These are phyloP conservation scores for Chenopodium quinoa DNA, from an alignment of 148 eudicot species.

Conservation along the genomic window DNA sequence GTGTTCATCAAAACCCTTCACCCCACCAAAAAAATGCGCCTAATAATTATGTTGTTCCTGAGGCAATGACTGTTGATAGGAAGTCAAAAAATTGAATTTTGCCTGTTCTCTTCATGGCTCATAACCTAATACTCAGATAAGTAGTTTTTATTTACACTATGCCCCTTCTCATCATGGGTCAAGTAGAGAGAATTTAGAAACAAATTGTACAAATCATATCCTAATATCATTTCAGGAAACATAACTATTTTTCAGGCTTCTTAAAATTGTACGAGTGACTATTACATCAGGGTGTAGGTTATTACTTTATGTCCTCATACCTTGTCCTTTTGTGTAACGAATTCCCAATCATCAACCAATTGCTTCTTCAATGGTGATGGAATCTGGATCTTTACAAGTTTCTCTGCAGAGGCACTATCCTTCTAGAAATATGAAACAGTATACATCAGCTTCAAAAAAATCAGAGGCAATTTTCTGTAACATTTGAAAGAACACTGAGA, in stretches of 20 bases:
- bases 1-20: not conserved
- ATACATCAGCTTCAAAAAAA: slow-evolving; percentile 23
- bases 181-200: not conserved
- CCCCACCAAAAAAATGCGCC: not conserved
- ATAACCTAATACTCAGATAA: not conserved
- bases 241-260: not conserved
- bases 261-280: not conserved
- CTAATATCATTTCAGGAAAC: not conserved
- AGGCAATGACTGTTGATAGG: too few species aligned
- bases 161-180: not conserved
- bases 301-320: slow-evolving; percentile 33
- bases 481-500: not conserved
- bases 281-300: not conserved
- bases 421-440: slow-evolving; percentile 43
- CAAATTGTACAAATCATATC: not conserved
- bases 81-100: too few species aligned
- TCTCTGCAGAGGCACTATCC: slow-evolving; percentile 60
- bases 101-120: too few species aligned
- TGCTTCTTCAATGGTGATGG: slow-evolving; percentile 78
- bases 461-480: slow-evolving; percentile 8
- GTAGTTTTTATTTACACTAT: not conserved
- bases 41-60: too few species aligned
- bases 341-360: slow-evolving; percentile 91
- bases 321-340: slow-evolving; percentile 75
- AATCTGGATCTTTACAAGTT: slow-evolving; percentile 78